Conservation (phyloP, 441 rosid species). For the Populus hybrid region DNA sequence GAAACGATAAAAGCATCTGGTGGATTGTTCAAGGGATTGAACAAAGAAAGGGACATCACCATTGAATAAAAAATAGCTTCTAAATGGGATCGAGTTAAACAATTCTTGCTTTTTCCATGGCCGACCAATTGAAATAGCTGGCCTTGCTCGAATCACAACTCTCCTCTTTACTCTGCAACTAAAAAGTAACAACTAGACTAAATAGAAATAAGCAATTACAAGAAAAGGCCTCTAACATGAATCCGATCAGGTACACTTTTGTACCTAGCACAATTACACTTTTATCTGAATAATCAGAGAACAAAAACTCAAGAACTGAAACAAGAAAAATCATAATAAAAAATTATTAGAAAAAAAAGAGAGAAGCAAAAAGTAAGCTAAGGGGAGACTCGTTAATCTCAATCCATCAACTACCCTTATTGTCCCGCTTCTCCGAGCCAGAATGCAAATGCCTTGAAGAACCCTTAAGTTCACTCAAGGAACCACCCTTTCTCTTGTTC, state of each 20-base stretch:
- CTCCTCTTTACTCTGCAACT: not conserved
- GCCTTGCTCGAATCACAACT: not conserved
- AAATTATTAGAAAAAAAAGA: not conserved
- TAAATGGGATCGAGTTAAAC: not conserved
- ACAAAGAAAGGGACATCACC: not conserved
- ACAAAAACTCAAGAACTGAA: not conserved
- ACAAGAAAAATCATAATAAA: not conserved
- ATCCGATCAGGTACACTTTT: not conserved
- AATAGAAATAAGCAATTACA: no score
- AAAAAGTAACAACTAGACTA: no score
- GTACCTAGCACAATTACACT: not conserved
- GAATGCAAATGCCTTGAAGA: not conserved
- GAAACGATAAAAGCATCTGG: not conserved
- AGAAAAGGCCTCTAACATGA: no score
- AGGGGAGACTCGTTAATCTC: not conserved
- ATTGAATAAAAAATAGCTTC: no score
- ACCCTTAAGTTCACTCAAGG: not conserved
- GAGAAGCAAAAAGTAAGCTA: no score
- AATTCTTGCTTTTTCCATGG: not conserved
- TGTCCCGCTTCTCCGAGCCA: not conserved
- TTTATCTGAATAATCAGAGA: not conserved
- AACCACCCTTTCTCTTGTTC: constrained; percentile 1
- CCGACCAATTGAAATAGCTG: not conserved
- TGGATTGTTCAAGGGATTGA: not conserved
- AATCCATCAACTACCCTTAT: not conserved